Percentiles rank a stretch among this genome's conserved stretches.
Evolutionary conservation across 1,284 basidiomycete genomes (phyloP).

Genomic region (Xerocomus nothofagi): DNA sequence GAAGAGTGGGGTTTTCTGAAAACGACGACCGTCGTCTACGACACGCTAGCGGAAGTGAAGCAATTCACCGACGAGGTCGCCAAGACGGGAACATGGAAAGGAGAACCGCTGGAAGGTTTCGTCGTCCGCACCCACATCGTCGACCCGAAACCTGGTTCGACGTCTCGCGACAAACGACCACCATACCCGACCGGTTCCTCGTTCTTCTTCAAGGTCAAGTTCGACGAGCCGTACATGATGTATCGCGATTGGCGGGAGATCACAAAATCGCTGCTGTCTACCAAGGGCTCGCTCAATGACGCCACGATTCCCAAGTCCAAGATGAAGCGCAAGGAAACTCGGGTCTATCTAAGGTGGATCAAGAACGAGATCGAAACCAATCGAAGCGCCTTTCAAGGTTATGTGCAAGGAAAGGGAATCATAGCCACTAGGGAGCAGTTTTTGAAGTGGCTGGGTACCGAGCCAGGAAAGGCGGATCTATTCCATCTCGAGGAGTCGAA

Average conservation of each 20-base stretch:
- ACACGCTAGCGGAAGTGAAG: constrained; percentile 69
- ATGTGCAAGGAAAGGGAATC: constrained; percentile 75
- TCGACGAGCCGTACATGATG: constrained; percentile 98
- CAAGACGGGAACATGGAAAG: constrained; percentile 76
- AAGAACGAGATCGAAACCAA: constrained; percentile 68
- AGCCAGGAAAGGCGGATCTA: constrained; percentile 42
- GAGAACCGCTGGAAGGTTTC: constrained; percentile 92
- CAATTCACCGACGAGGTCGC: constrained; percentile 72
- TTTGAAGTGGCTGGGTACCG: constrained; percentile 63
- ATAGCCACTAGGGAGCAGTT: constrained; percentile 84
- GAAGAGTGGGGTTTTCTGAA: constrained; percentile 90
- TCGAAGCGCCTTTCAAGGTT: constrained; percentile 63
- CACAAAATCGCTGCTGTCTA: constrained; percentile 72
- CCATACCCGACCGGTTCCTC: constrained; percentile 80
- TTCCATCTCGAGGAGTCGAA: constrained; percentile 25
- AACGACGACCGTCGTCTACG: constrained; percentile 48
- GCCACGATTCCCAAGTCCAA: constrained; percentile 56
- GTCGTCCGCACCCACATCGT: constrained; percentile 83
- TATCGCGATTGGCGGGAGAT: constrained; percentile 98
- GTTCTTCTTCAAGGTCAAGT: constrained; percentile 99
- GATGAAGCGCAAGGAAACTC: constrained; percentile 67
- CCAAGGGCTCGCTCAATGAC: constrained; percentile 30
- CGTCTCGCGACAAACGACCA: constrained; percentile 40
- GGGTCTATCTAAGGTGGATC: constrained; percentile 69
- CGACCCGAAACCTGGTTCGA: constrained; percentile 35